These are phyloP conservation scores for Lichtheimia ramosa DNA, from an alignment of 371 early-diverging fungal genomes.

Conservation along the genomic window DNA sequence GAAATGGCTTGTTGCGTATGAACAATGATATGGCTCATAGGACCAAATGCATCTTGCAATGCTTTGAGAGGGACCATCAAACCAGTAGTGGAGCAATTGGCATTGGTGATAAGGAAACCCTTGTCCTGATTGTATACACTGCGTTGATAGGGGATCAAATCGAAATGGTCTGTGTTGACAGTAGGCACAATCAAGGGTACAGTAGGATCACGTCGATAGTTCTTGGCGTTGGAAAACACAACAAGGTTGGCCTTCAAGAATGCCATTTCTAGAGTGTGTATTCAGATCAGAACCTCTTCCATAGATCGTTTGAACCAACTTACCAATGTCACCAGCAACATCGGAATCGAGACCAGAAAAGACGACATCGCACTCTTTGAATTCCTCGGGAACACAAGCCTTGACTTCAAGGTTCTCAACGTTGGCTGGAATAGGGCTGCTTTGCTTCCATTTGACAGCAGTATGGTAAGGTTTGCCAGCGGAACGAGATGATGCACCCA, in stretches of 20 bases:
- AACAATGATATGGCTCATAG: conserved; percentile 75
- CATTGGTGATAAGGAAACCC: conserved; percentile 95
- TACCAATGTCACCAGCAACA: conserved; percentile 92
- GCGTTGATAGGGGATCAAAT: conserved; percentile 79
- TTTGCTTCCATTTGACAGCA: conserved; percentile 88
- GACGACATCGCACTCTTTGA: conserved; percentile 82
- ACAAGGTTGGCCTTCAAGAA: conserved; percentile 82
- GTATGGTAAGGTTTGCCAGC: conserved; percentile 83
- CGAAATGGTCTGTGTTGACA: conserved; percentile 87
- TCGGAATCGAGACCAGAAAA: conserved; percentile 93
- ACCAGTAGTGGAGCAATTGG: conserved; percentile 97
- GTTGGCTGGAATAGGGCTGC: conserved; percentile 69
- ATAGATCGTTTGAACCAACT: conserved; percentile 6
- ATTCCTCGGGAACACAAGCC: conserved; percentile 74
- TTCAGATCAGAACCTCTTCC: too few species aligned
- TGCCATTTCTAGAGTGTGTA: conserved; percentile 74
- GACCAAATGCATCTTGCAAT: conserved; percentile 87
- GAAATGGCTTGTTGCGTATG: conserved; percentile 95
- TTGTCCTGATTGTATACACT: conserved; percentile 56
- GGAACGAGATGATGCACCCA: conserved; percentile 92
- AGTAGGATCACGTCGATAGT: conserved; percentile 84
- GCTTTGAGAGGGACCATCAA: conserved; percentile 91
- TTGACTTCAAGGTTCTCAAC: conserved; percentile 65
- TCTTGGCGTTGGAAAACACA: conserved; percentile 95
- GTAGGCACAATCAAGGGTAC: conserved; percentile 94